A percentile compares a stretch with the other conserved stretches of the same genome.
Conservation (phyloP, 768 basidiomycete species). For the Pisolithus microcarpus region DNA sequence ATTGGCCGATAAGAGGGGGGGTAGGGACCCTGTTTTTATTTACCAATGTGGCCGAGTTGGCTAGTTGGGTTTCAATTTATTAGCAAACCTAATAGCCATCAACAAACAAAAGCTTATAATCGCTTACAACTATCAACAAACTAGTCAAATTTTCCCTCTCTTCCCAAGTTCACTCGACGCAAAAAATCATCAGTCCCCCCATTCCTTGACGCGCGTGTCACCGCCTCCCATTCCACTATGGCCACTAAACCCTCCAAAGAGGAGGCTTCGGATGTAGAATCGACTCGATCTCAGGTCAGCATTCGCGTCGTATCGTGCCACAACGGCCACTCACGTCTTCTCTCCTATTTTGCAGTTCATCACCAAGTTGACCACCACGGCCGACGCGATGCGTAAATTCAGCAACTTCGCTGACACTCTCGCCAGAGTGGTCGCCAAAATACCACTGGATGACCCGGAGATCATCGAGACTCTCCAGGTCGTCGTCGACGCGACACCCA, state of each 20-base stretch:
- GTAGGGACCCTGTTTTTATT: constrained; percentile 14
- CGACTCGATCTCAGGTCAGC: constrained; percentile 25
- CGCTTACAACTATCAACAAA: constrained; percentile 30
- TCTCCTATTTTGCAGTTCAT: constrained; percentile 40
- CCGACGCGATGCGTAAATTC: constrained; percentile 56
- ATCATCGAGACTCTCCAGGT: constrained; percentile 21
- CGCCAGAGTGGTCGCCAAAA: constrained; percentile 40
- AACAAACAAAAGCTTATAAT: constrained; percentile 36
- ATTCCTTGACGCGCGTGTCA: constrained; percentile 20
- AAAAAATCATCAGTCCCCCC: too few species aligned
- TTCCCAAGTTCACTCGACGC: constrained; percentile 25
- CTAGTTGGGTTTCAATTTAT: constrained; percentile 32
- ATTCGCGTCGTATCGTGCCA: constrained; percentile 5
- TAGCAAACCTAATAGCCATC: constrained; percentile 30
- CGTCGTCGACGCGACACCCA: constrained; percentile 26
- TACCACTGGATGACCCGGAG: constrained; percentile 27
- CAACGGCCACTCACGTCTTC: background rate
- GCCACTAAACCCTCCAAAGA: constrained; percentile 21
- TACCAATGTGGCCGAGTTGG: constrained; percentile 19
- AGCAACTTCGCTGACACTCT: constrained; percentile 56
- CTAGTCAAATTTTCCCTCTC: constrained; percentile 33
- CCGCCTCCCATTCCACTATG: constrained; percentile 14
- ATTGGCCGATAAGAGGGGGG: constrained; percentile 5
- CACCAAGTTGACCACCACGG: constrained; percentile 46
- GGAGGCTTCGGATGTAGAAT: constrained; percentile 19